Conservation (phyloP, 768 basidiomycete genomes). For the Mrakia blollopis region DNA sequence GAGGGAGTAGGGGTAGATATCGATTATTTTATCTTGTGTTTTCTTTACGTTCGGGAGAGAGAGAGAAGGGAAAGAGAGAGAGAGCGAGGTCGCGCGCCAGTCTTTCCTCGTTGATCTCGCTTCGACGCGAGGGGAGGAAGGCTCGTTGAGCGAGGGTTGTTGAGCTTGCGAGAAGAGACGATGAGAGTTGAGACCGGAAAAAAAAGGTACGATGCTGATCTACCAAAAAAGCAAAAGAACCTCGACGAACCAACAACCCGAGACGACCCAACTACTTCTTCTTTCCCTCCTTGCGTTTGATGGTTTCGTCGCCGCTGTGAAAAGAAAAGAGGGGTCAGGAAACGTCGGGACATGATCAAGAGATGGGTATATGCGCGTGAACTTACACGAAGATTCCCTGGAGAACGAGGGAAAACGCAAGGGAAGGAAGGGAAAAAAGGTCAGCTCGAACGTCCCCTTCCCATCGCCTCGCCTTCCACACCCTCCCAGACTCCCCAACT, state of each 20-base stretch:
- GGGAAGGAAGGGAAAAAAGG: neutral
- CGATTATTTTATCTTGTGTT: neutral
- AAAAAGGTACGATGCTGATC: no score
- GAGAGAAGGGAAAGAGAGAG: no score
- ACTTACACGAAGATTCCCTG: slow-evolving; percentile 21
- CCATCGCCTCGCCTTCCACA: no score
- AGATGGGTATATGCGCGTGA: neutral
- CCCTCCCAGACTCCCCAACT: neutral
- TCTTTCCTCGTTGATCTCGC: no score
- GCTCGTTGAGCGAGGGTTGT: no score
- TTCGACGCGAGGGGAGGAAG: no score
- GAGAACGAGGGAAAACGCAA: slow-evolving; percentile 14
- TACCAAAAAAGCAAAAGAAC: neutral
- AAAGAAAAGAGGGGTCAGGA: neutral
- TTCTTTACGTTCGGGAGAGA: neutral
- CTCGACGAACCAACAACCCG: no score
- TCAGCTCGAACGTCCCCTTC: slow-evolving; percentile 8
- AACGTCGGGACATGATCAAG: neutral
- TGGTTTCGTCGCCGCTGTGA: slow-evolving; percentile 77
- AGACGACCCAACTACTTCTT: slow-evolving; percentile 57
- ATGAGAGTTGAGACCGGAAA: no score
- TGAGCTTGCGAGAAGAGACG: no score
- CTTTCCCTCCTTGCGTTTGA: slow-evolving; percentile 88
- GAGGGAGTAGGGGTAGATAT: no score
- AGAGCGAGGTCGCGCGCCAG: no score